These are phyloP conservation scores for Salix viminalis DNA, from an alignment of 345 rosid species.

Conservation along the genomic window DNA sequence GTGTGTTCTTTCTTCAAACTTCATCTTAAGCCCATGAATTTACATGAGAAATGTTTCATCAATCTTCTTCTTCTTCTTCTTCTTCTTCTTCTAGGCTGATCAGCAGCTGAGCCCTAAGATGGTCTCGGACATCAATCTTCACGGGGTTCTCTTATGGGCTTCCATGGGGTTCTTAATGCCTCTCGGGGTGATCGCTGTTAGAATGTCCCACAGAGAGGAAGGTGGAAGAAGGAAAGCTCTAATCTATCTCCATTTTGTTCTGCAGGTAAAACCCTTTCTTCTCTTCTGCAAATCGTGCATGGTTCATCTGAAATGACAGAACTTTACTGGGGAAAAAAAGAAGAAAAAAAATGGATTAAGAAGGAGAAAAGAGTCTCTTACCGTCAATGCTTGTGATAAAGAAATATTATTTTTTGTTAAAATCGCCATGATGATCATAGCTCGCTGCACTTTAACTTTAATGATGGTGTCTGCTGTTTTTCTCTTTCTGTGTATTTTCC, in stretches of 20 bases:
- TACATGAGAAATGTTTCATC: neutral
- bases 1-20: neutral
- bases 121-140: constrained; percentile 49
- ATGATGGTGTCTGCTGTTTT: constrained; percentile 36
- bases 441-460: constrained; percentile 31
- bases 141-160: constrained; percentile 77
- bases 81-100: neutral
- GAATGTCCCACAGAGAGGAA: constrained; percentile 54
- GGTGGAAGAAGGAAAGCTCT: constrained; percentile 38
- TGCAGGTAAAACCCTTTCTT: constrained; percentile 54
- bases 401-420: constrained; percentile 8
- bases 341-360: no score
- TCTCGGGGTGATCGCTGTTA: constrained; percentile 58
- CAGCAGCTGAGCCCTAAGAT: constrained; percentile 42
- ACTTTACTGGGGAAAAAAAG: neutral
- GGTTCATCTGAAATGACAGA: neutral
- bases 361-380: neutral
- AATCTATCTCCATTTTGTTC: constrained; percentile 54
- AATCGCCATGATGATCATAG: constrained; percentile 8
- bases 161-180: constrained; percentile 82
- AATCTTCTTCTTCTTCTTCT: neutral
- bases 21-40: neutral
- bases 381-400: constrained; percentile 15
- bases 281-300: neutral
- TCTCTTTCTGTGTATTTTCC: neutral